These are phyloP conservation scores for Caloboletus inedulis DNA, from an alignment of 1,284 basidiomycete genomes.

Conservation along the genomic window DNA sequence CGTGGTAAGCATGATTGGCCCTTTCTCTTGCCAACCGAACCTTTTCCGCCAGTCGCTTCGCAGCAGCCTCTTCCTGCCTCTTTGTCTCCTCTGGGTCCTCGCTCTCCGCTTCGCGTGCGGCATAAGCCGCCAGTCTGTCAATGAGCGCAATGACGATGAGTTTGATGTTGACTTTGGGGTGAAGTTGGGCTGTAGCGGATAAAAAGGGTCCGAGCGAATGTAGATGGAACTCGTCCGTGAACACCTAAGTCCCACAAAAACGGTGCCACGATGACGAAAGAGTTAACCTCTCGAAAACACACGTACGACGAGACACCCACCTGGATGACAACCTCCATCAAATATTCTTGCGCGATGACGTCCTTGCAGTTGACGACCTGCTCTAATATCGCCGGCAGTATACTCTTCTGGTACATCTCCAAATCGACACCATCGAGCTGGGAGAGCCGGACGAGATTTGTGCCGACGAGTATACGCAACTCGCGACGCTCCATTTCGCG, in stretches of 20 bases:
- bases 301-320: constrained; percentile 38
- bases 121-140: constrained; percentile 91
- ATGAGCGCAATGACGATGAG: constrained; percentile 94
- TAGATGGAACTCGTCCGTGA: constrained; percentile 95
- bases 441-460: constrained; percentile 89
- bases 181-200: constrained; percentile 88
- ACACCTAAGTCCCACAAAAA: constrained; percentile 57
- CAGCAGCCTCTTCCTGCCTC: constrained; percentile 86
- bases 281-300: neutral
- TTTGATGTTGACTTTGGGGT: constrained; percentile 96
- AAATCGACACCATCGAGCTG: constrained; percentile 94
- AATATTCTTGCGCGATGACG: constrained; percentile 94
- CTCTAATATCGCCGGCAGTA: constrained; percentile 87
- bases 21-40: constrained; percentile 63
- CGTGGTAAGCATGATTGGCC: constrained; percentile 43
- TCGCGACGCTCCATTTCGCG: constrained; percentile 92
- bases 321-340: constrained; percentile 98
- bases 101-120: constrained; percentile 89
- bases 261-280: neutral
- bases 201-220: constrained; percentile 91
- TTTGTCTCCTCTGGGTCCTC: constrained; percentile 92
- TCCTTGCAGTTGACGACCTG: constrained; percentile 97
- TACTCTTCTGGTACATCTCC: constrained; percentile 79
- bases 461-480: constrained; percentile 90
- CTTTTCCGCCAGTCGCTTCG: constrained; percentile 78